Percentiles rank a stretch among this genome's conserved stretches.
These are phyloP conservation scores for Phytopythium aichiense DNA, from an alignment of 352 stramenopile genomes.

Conservation along the genomic window DNA sequence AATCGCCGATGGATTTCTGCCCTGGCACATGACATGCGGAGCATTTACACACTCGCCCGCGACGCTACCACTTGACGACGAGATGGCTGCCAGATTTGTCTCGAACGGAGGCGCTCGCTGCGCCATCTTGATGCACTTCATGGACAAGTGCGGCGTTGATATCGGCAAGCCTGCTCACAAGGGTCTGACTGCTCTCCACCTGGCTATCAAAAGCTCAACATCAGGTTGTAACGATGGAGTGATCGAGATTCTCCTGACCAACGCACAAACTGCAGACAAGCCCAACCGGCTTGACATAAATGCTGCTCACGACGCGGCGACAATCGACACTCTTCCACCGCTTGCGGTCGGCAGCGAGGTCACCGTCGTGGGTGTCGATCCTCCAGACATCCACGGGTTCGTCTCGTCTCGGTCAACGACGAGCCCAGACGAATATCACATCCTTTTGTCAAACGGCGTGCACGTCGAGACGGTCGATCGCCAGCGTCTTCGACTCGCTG, in stretches of 20 bases:
- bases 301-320: conserved; percentile 47
- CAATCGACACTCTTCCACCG: conserved; percentile 38
- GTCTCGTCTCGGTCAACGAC: conserved; percentile 40
- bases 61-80: conserved; percentile 43
- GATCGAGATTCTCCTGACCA: conserved; percentile 42
- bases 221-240: conserved; percentile 40
- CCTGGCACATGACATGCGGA: conserved; percentile 66
- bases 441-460: conserved; percentile 43
- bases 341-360: conserved; percentile 30
- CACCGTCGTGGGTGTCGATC: conserved; percentile 6
- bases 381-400: conserved; percentile 26
- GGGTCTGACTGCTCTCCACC: conserved; percentile 38
- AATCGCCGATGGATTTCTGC: conserved; percentile 32
- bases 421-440: conserved; percentile 47
- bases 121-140: conserved; percentile 32
- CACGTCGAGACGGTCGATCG: conserved; percentile 38
- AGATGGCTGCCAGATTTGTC: conserved; percentile 32
- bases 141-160: conserved; percentile 30
- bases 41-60: conserved; percentile 30
- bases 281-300: conserved; percentile 24
- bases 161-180: conserved; percentile 23
- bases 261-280: conserved; percentile 1
- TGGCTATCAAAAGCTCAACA: conserved; percentile 46
- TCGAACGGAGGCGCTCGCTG: conserved; percentile 36
- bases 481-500: conserved; percentile 24